A percentile compares a stretch with the other conserved stretches of the same genome.
phyloP scores from a whole-genome alignment of 495 filamentous ascomycete genomes.

The Rhypophila decipiens region DNA sequence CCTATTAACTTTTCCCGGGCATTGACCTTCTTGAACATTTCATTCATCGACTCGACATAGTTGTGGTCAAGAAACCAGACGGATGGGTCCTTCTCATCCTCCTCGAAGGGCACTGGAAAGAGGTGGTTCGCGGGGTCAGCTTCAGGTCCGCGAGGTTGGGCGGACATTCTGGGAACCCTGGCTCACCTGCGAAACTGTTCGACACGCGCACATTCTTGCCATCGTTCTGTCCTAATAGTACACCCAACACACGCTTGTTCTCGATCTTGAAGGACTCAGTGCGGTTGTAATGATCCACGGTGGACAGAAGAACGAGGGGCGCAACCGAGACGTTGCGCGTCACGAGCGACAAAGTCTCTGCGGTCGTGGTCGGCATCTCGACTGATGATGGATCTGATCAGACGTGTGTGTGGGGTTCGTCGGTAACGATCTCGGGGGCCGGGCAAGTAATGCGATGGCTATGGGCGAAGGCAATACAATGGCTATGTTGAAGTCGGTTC shows the following conservation, averaged over 20 bases:
- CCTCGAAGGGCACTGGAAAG: conserved; percentile 84
- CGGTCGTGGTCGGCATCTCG: conserved; percentile 96
- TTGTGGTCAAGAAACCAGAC: conserved; percentile 99
- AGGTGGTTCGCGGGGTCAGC: conserved; percentile 7
- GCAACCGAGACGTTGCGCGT: conserved; percentile 93
- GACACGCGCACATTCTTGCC: conserved; percentile 93
- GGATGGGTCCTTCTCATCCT: conserved; percentile 95
- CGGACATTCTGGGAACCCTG: background rate
- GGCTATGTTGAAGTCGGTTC: background rate
- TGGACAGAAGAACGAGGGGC: conserved; percentile 93
- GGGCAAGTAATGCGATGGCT: too few species aligned
- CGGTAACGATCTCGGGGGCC: too few species aligned
- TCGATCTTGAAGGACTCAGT: conserved; percentile 70
- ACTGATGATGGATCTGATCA: too few species aligned
- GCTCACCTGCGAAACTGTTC: conserved; percentile 91
- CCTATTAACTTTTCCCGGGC: conserved; percentile 97
- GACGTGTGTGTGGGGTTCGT: background rate
- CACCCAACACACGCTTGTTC: conserved; percentile 90
- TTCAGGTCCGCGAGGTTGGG: background rate
- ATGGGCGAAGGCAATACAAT: background rate
- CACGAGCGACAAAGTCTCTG: conserved; percentile 87
- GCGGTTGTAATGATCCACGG: conserved; percentile 96
- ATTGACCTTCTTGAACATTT: conserved; percentile 99
- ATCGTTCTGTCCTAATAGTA: conserved; percentile 90
- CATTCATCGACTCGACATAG: conserved; percentile 98